phyloP scores from a whole-genome alignment of 140 eudicot species.

The Flaveria floridana region DNA sequence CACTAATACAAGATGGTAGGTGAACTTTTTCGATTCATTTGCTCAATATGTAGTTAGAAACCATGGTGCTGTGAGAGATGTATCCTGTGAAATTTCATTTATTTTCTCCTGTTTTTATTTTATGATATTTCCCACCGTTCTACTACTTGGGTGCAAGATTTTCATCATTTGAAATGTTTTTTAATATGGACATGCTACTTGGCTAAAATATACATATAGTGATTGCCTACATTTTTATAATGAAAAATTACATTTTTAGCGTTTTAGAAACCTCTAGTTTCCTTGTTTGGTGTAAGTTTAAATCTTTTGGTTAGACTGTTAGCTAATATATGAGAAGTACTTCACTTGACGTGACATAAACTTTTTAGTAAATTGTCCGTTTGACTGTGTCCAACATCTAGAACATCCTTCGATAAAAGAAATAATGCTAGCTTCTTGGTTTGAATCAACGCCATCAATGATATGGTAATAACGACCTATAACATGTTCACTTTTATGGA shows the following conservation, averaged over 20 bases:
- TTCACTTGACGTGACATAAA: neutral
- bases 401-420: constrained; percentile 10
- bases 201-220: neutral
- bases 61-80: neutral
- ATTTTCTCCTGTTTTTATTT: neutral
- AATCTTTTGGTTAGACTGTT: neutral
- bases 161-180: neutral
- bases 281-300: neutral
- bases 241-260: neutral
- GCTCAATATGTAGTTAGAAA: constrained; percentile 5
- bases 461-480: neutral
- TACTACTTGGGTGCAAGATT: neutral
- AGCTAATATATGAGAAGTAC: neutral
- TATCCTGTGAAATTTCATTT: constrained; percentile 11
- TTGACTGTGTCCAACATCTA: neutral
- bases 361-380: too few species aligned
- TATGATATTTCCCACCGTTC: neutral
- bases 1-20: neutral
- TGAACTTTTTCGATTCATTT: neutral
- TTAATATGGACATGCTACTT: constrained; percentile 1
- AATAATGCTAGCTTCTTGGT: constrained; percentile 9
- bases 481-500: neutral
- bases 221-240: neutral
- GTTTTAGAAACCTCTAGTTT: neutral
- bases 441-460: neutral